A percentile compares a stretch with the other conserved stretches of the same genome.
Evolutionary conservation across 176 grass and related monocot species (phyloP).

Genomic region (Oryza officinalis): DNA sequence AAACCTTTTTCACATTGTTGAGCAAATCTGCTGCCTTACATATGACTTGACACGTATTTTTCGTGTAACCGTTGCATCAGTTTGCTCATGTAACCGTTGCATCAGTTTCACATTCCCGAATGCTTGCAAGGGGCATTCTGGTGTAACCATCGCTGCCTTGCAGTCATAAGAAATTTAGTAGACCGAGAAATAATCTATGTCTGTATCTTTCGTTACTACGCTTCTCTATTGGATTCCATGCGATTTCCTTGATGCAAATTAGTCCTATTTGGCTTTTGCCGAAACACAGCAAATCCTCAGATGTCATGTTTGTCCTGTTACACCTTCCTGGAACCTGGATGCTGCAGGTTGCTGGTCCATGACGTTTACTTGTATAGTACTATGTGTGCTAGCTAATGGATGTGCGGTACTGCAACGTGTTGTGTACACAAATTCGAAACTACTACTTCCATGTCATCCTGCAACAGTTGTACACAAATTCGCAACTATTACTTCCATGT

Average conservation of each 20-base stretch:
- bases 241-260: neutral
- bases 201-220: neutral
- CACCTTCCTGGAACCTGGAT: too few species aligned
- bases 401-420: neutral
- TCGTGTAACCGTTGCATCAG: slow-evolving; percentile 16
- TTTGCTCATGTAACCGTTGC: slow-evolving; percentile 14
- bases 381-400: too few species aligned
- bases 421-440: too few species aligned
- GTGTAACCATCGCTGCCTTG: neutral
- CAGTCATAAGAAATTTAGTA: neutral
- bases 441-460: too few species aligned
- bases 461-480: too few species aligned
- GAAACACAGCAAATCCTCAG: neutral
- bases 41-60: slow-evolving; percentile 38
- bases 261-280: neutral
- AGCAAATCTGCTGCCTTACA: slow-evolving; percentile 40
- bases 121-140: neutral
- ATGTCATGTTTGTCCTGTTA: too few species aligned
- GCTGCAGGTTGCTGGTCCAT: too few species aligned
- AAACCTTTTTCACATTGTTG: slow-evolving; percentile 33
- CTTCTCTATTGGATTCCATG: neutral
- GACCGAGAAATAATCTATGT: neutral
- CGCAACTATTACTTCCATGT: too few species aligned
- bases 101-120: slow-evolving; percentile 24
- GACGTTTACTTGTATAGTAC: too few species aligned